Evolutionary conservation across 2,329 filamentous ascomycete genomes (phyloP), one percentile per base, ranked within the genome.

Genomic region (Aspergillus phoenicis): DNA sequence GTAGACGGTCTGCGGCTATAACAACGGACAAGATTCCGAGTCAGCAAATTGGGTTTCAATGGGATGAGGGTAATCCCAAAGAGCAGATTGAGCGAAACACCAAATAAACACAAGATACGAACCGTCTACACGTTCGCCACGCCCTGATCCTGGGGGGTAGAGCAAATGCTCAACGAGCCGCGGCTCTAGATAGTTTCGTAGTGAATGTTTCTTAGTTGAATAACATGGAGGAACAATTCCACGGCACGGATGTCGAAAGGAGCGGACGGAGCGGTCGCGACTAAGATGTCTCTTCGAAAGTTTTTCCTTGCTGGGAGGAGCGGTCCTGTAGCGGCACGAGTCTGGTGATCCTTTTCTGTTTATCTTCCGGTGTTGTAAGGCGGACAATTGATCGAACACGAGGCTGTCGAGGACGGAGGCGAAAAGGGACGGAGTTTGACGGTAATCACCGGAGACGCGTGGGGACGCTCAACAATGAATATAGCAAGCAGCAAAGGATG

Each of bases 41-140:
- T 75, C 64, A 76, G 72, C 59, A 59, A 52, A 61, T 53, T 13
- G 17, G 30, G 43, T 51, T 58, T 39, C 54, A 48, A 56, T 52
- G 39, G 41, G 52, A 56, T 48, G 36, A 52, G 33, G 33, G 33
- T 43, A 47, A 47, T 52, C 39, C 22, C 45, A 43, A 48, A 26
- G 15, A 49, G 38, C 38, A 26, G 58, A 20, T 36, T 13, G 33
- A 52, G 39, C 36, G 43, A 57, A 47, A 53, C 33, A 22, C 52
- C 47, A 52, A 57, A 15, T 41, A 58, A 57, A 54, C 45, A 48
- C 45, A 62, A 36, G 57, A 68, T 62, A 76, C 76, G 68, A 72
- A 78, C 76, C 75, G 75, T 78, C 77, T 76, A 78, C 75, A 68
- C 69, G 72, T 74, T 73, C 75, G 64, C 73, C 72, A 73, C 65